These are phyloP conservation scores for Naematelia encephala DNA, from an alignment of 768 basidiomycete species.

Conservation along the genomic window DNA sequence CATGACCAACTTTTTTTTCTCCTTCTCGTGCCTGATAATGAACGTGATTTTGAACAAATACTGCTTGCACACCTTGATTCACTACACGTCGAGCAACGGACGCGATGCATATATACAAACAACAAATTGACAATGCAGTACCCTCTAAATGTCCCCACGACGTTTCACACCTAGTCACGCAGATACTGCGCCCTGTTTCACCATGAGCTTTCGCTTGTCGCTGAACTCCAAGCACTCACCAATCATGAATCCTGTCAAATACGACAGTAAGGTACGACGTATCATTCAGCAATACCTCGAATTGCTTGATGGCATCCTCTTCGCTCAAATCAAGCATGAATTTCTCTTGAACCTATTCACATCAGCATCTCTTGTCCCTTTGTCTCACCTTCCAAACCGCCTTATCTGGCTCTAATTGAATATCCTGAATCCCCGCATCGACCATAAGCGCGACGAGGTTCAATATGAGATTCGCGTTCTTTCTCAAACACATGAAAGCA, in stretches of 20 bases:
- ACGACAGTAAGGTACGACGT: constrained; percentile 91
- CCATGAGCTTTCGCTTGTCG: not conserved
- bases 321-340: constrained; percentile 91
- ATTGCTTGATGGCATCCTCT: constrained; percentile 96
- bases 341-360: constrained; percentile 81
- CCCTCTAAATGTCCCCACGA: not conserved
- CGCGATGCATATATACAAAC: not conserved
- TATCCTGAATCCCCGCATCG: constrained; percentile 95
- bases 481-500: constrained; percentile 92
- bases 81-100: not conserved
- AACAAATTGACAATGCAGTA: not conserved
- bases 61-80: too few species aligned
- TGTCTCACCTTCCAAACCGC: constrained; percentile 55
- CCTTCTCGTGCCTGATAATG: not conserved
- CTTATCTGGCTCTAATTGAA: constrained; percentile 65
- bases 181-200: constrained; percentile 39
- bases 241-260: constrained; percentile 79
- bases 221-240: constrained; percentile 16
- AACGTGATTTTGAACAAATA: too few species aligned
- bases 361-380: not conserved
- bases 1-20: not conserved
- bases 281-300: constrained; percentile 88
- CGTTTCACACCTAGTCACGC: constrained; percentile 30
- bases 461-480: constrained; percentile 93
- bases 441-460: constrained; percentile 97